Conservation (phyloP, 108 stramenopile species). For the Pseudonitzschia multistriata region DNA sequence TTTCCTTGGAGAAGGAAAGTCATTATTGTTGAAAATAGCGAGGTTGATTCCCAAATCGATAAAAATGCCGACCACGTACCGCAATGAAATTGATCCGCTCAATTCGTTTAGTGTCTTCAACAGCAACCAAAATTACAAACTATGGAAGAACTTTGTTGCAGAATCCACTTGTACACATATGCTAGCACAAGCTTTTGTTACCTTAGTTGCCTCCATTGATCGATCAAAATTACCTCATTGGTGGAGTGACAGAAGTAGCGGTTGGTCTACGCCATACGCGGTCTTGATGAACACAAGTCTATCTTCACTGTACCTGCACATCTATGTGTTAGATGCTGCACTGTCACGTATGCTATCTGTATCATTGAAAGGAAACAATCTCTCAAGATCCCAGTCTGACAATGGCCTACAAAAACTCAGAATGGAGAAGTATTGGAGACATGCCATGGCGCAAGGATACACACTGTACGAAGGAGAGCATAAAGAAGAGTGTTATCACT, state of each 20-base stretch:
- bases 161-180: constrained; percentile 6
- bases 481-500: constrained; percentile 21
- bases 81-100: constrained; percentile 13
- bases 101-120: constrained; percentile 20
- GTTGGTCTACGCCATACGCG: constrained; percentile 38
- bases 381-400: neutral
- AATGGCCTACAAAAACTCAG: neutral
- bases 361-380: neutral
- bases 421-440: constrained; percentile 18
- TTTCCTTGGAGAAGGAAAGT: constrained; percentile 23
- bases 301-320: constrained; percentile 27
- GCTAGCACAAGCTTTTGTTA: constrained; percentile 33
- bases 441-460: constrained; percentile 15
- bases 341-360: constrained; percentile 23
- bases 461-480: constrained; percentile 13
- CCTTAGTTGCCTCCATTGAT: constrained; percentile 25
- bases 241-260: constrained; percentile 29
- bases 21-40: constrained; percentile 25
- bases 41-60: constrained; percentile 11
- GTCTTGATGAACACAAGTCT: constrained; percentile 14
- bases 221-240: constrained; percentile 32
- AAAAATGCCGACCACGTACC: neutral
- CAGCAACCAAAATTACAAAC: constrained; percentile 7
- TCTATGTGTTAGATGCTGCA: constrained; percentile 41
- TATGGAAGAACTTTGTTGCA: constrained; percentile 29